A percentile compares a stretch with the other conserved stretches of the same genome.
phyloP scores from a whole-genome alignment of 2,329 filamentous ascomycete species.

The Colletotrichum cereale region DNA sequence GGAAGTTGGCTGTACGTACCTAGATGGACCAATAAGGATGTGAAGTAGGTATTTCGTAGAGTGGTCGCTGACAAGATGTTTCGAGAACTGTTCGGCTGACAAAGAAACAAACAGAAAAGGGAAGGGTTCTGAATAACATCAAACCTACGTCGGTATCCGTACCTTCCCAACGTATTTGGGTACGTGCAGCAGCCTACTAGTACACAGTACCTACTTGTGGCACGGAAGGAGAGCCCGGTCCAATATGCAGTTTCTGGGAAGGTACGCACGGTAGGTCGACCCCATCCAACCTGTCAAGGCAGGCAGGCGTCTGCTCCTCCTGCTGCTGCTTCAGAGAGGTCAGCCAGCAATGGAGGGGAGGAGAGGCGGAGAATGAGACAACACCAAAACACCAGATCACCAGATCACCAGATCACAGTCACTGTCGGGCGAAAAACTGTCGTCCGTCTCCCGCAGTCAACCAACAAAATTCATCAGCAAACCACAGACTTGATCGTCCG shows the following conservation, averaged over 20 bases:
- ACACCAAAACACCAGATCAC: background rate
- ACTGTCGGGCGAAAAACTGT: background rate
- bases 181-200: too few species aligned
- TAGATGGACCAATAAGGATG: background rate
- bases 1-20: background rate
- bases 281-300: background rate
- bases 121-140: background rate
- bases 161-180: too few species aligned
- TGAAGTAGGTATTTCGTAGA: too few species aligned
- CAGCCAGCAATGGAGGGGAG: too few species aligned
- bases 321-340: background rate
- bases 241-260: background rate
- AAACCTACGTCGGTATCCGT: too few species aligned
- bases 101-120: background rate
- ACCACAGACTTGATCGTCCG: background rate
- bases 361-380: background rate
- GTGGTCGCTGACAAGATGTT: background rate
- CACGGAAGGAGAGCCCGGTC: background rate
- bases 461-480: background rate
- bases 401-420: background rate
- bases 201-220: background rate
- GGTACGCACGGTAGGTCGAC: background rate
- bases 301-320: background rate
- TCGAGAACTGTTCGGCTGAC: background rate
- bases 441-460: background rate